Evolutionary conservation across 2,329 filamentous ascomycete genomes (phyloP), one percentile per base, ranked within the genome.

Genomic region (Aspergillus fijiensis): DNA sequence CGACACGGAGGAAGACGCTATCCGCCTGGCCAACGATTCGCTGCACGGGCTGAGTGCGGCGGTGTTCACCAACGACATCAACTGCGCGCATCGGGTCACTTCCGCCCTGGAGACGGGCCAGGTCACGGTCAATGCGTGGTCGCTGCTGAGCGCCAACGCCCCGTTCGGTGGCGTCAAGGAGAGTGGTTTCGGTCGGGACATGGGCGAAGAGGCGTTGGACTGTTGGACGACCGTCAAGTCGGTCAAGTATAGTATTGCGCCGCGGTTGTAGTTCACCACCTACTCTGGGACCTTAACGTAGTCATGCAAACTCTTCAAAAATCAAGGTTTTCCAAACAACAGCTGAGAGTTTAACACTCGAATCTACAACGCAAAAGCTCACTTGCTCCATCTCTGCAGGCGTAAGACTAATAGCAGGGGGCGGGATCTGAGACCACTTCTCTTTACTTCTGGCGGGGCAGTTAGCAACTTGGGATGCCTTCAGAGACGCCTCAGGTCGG

Each of bases 1-100:
- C 63, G 80, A 84, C 4, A 84, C 79, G 0, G 85, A 87, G 63
- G 82, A 86, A 1, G 84, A 88, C 63, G 85, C 76, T 2, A 80
- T 87, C 3, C 70, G 77, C 59, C 75, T 76, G 21, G 84, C 85
- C 1, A 87, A 87, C 60, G 79, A 84, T 51, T 84, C 83, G 5
- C 58, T 64, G 33, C 63, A 71, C 33, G 69, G 69, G 1, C 62
- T 71, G 27, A 67, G 66, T 55, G 67, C 69, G 3, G 68, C 69
- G 0, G 53, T 71, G n/a, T 71, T 69, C 55, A 71, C 69, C 10
- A 67, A 68, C 9, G 63, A 71, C 31, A 35, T 71, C 7, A 67
- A 55, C 21, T 63, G 69, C 1, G 69, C 69, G 0, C 63, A 69
- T 52, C 68, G 69, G 1, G 67, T 71, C 9, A 64, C 62, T 1